Evolutionary conservation across 2,329 filamentous ascomycete genomes (phyloP), one percentile per base, ranked within the genome.

Genomic region (Ophiocordyceps camponoti-floridani): DNA sequence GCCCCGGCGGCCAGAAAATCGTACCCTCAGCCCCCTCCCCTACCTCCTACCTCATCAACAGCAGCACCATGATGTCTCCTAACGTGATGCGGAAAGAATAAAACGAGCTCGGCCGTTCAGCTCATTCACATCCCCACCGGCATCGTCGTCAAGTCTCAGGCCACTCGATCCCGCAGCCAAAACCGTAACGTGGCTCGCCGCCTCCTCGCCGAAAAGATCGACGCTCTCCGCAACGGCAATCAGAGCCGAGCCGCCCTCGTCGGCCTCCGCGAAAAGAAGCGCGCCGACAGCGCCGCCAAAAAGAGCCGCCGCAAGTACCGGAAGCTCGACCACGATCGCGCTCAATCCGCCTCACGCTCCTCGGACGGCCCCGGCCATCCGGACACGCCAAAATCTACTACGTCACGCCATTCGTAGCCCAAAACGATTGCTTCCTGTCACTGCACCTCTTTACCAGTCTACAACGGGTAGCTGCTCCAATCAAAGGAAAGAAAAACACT

Each of bases 1-100:
- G 91, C 1, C 89, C 91, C 0, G 91, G 91, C 23, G 91, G 91
- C 0, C 91, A 98, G 59, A 95, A 95, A 61, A 96, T 96, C 65
- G 82, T 86, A 30, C 27, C n/a, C 37, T 8, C 12, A 40, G 4
- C 26, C 16, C 10, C 18, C 35, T 23, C 27, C 11, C 26, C n/a
- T 14, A 7, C 40, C 16, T 27, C 9, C 26, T 13, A 16, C 40
- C 18, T 27, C 18, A 33, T 14, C 31, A 33, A 33, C 31, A 33
- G 31, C n/a, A n/a, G n/a, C n/a, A n/a, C n/a, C n/a, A n/a, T n/a
- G n/a, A n/a, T n/a, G n/a, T n/a, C n/a, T n/a, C n/a, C n/a, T n/a
- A n/a, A n/a, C n/a, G n/a, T n/a, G n/a, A n/a, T n/a, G n/a, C n/a
- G n/a, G n/a, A n/a, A n/a, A 80, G 82, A 98, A 98, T 65, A 98